Base-by-base conservation (phyloP, 306 rosid genomes). In the Sechiopsis laciniata region DNA sequence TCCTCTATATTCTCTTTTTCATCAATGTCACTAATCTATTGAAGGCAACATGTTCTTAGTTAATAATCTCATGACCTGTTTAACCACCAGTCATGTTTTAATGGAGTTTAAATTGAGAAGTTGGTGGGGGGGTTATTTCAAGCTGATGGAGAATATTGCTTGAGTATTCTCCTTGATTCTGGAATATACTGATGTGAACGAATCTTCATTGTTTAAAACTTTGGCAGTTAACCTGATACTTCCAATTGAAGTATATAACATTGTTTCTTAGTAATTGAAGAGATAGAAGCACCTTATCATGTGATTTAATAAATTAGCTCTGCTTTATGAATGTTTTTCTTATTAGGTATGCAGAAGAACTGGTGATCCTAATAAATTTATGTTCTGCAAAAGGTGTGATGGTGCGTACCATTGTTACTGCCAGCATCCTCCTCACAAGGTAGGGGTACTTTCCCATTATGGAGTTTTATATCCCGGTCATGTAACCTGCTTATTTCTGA, bases 341-440 rank as follows among this genome's bases (percentile, higher is more conserved):
- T 74, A 95, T 53, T 75, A 95, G 99, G 94, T 90, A 40, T 95
- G 99, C 83, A 83, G 96, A 77, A 89, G 97, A 82, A 89, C 92
- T 6, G 99, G 99, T 56, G 97, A 95, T 79, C 96, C 99, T 19
- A 88, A 90, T 76, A 95, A 95, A 78, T 92, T 95, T 82, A 89
- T 95, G 97, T 95, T 95, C 83, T 95, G 99, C 80, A 95, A 85
- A 83, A 88, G 99, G 82, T 95, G 99, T 37, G 99, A 95, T 78
- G 97, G 95, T 69, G 97, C 99, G 73, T 91, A 91, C 76, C 99
- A 95, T 77, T 95, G 99, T 82, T 95, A 91, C 86, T 95, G 99
- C 80, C 88, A 87, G 74, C 96, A 89, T 78, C 99, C 99, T 76
- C 89, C 99, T 19, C 99, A 91, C 63, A 95, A 95, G 99, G 99